Conservation (phyloP, 2,329 filamentous ascomycete genomes). For the Epichloe sp. region DNA sequence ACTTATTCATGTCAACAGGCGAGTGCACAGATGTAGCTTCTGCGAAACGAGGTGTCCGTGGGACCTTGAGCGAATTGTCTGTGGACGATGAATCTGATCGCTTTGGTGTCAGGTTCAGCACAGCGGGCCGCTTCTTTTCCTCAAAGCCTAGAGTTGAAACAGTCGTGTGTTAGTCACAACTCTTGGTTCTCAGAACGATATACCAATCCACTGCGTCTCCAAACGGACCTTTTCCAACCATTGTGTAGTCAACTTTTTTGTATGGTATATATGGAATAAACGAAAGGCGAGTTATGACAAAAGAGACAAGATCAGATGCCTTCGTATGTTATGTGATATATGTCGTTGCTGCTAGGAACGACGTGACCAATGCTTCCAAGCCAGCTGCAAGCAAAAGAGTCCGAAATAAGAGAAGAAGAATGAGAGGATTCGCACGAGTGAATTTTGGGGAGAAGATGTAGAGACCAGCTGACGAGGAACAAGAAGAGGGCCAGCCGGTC, state of each 20-base stretch:
- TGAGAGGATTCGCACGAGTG: constrained; percentile 23
- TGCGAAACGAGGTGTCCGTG: constrained; percentile 65
- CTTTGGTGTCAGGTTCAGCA: constrained; percentile 38
- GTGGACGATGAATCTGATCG: constrained; percentile 40
- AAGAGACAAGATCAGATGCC: neutral
- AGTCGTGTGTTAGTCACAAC: constrained; percentile 10
- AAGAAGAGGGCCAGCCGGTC: constrained; percentile 21
- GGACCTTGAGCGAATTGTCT: constrained; percentile 47
- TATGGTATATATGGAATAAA: constrained; percentile 6
- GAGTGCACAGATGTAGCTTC: constrained; percentile 72
- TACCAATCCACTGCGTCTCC: neutral
- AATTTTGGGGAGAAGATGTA: constrained; percentile 16
- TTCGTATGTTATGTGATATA: constrained; percentile 1
- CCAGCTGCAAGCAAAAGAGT: constrained; percentile 9
- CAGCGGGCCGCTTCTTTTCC: constrained; percentile 43
- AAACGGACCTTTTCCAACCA: constrained; percentile 28
- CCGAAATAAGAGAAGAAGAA: constrained; percentile 15
- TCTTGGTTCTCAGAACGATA: neutral
- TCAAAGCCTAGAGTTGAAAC: constrained; percentile 21
- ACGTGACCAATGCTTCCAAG: constrained; percentile 7
- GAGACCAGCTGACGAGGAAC: constrained; percentile 44
- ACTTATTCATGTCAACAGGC: constrained; percentile 46
- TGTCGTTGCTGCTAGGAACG: constrained; percentile 1
- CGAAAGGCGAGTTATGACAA: constrained; percentile 3
- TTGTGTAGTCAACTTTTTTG: constrained; percentile 11